A percentile compares a stretch with the other conserved stretches of the same genome.
Evolutionary conservation across 257 asterid species (phyloP).

Genomic region (Solanum chmielewskii): DNA sequence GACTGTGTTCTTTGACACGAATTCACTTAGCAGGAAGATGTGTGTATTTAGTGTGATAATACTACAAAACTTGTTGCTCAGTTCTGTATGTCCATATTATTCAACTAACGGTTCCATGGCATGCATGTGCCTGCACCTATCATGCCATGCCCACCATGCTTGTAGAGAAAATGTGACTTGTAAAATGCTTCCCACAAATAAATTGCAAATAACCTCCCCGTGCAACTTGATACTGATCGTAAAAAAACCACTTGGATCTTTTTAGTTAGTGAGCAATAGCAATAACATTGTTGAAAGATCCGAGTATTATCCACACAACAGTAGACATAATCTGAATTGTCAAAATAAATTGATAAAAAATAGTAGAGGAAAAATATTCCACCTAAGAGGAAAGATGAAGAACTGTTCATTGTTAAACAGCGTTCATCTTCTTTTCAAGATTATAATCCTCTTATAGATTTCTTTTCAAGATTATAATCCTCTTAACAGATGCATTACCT

Average conservation of each 20-base stretch:
- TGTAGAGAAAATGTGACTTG: not conserved
- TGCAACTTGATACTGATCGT: not conserved
- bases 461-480: not conserved
- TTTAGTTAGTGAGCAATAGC: not conserved
- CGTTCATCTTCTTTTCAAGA: not conserved
- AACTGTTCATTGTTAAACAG: not conserved
- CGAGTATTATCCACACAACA: not conserved
- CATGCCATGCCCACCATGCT: not conserved
- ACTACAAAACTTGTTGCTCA: not conserved
- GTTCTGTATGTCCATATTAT: not conserved
- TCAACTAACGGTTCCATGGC: not conserved
- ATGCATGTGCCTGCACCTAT: not conserved
- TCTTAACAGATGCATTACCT: conserved; percentile 25
- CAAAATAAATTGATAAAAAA: not conserved
- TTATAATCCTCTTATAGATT: not conserved
- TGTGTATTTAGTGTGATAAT: not conserved
- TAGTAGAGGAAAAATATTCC: not conserved
- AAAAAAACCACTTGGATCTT: not conserved
- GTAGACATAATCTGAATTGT: not conserved
- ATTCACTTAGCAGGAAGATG: not conserved
- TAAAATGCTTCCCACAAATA: not conserved
- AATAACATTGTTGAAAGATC: not conserved
- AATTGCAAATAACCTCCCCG: not conserved
- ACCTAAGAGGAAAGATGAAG: not conserved
- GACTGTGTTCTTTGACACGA: not conserved